Evolutionary conservation across 768 basidiomycete species (phyloP), one percentile per base, ranked within the genome.

Genomic region (Lactifluus piperatus): DNA sequence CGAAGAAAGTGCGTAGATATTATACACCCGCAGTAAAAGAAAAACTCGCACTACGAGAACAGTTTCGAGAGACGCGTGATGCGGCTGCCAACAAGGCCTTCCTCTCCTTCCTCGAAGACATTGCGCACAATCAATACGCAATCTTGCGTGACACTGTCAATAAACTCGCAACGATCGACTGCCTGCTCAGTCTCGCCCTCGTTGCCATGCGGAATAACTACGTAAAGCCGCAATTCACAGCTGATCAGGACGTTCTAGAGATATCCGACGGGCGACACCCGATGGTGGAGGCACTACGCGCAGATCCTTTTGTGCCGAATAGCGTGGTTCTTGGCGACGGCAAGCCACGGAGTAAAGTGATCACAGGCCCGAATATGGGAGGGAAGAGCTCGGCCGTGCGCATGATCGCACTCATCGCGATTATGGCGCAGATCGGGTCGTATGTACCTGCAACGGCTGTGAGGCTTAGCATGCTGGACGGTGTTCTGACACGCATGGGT

Each of bases 211-310:
- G 83, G 58, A 78, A 81, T 13, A 85, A 85, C 48, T 97, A 93
- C 64, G 82, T 83, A 34, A 83, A 85, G 47, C 94, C 95, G 1
- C 72, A 77, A 60, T 88, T 97, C 66, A 81, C 80, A 0, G 79
- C 84, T 7, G 80, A 84, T 34, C 81, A 83, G 24, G 81, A 85
- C 49, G 70, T 70, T 26, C 74, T 97, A 13, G 84, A 90, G 60
- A 88, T 97, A 30, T 71, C 78, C 11, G 82, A 85, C n/a, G 94
- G 91, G 0, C 79, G 93, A 11, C 95, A 99, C 74, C 95, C 95
- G 0, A 92, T 98, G 82, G 82, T 94, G 16, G 94, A 97, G 70
- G 79, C 79, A 9, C 72, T 94, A 22, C 76, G 83, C 39, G 73
- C 84, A 1, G 83, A 89, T 61, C 91, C 93, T 2, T 95, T 91